phyloP scores from a whole-genome alignment of 352 stramenopile species.

The Paralagenidium karlingii region DNA sequence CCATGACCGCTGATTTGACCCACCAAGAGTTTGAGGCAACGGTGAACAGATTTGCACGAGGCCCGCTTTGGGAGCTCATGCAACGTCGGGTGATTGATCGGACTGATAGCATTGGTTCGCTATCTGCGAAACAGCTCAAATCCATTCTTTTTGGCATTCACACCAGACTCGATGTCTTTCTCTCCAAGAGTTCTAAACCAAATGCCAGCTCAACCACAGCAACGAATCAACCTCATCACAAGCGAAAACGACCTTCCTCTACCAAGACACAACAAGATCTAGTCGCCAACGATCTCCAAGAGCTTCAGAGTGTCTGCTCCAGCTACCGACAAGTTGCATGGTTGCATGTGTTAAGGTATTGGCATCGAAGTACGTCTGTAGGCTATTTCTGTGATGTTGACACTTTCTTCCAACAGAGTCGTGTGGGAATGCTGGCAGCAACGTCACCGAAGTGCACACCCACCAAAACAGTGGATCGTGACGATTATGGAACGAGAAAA shows the following conservation, averaged over 20 bases:
- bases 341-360: slow-evolving; percentile 51
- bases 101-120: too few relatives aligned
- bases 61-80: too few relatives aligned
- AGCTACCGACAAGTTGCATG: slow-evolving; percentile 46
- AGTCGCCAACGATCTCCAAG: too few relatives aligned
- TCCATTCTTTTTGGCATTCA: neutral
- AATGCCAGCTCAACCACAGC: slow-evolving; percentile 30
- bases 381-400: neutral
- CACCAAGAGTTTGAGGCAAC: too few relatives aligned
- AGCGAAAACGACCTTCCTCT: slow-evolving; percentile 31
- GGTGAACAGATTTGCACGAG: too few relatives aligned
- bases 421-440: slow-evolving; percentile 5
- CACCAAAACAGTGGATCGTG: slow-evolving; percentile 7
- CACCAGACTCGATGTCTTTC: neutral
- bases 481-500: slow-evolving; percentile 15
- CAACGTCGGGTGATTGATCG: too few relatives aligned
- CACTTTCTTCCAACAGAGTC: slow-evolving; percentile 8
- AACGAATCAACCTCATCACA: slow-evolving; percentile 25
- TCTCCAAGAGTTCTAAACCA: slow-evolving; percentile 16
- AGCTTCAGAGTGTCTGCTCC: too few relatives aligned
- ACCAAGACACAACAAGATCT: slow-evolving; percentile 24
- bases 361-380: neutral
- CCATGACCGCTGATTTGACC: too few relatives aligned
- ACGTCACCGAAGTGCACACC: slow-evolving; percentile 3
- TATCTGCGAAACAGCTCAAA: neutral